Evolutionary conservation across 2,329 filamentous ascomycete genomes (phyloP), one percentile per base, ranked within the genome.

Genomic region (Trichothecium sympodiale): DNA sequence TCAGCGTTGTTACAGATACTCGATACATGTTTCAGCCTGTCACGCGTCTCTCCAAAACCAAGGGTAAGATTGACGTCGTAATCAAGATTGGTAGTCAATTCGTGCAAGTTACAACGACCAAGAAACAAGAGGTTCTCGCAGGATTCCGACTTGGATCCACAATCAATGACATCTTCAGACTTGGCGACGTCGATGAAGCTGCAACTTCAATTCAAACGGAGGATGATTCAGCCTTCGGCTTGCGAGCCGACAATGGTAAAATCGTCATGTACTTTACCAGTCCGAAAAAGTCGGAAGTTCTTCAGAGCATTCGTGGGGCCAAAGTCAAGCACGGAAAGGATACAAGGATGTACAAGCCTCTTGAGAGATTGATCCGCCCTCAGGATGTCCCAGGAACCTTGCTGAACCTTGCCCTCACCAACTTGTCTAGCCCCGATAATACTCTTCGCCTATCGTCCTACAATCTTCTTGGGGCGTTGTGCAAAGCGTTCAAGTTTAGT

Each of bases 221-320:
- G 39, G 77, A 82, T 39, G 76, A 81, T 43, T 74, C 72, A 3
- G 71, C 76, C 2, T 83, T 83, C 52, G 78, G 77, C 1, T 57
- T 83, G 18, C 67, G 77, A 34, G 77, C 77, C 3, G 78, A 83
- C 45, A 78, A 75, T 42, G 78, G 78, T 45, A 80, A 77, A 54
- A 76, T 80, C 34, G 70, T 80, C 36, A 80, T 83, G 76, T 80
- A 77, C 49, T 83, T 83, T 51, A 77, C 76, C 14, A 81, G 77
- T 43, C 64, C 74, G 2, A 74, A 72, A 49, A 80, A 78, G 51
- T 50, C 60, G 6, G 77, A 81, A 41, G 66, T 83, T 15, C 59
- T 83, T 4, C 71, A 77, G 51, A 70, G 71, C 9, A 77, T 83
- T 36, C 69, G 75, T 25, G 63, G 60, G 8, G 76, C 76, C 30